Evolutionary conservation across 768 basidiomycete genomes (phyloP), one percentile per base, ranked within the genome.

Genomic region (Lentinula aciculospora): DNA sequence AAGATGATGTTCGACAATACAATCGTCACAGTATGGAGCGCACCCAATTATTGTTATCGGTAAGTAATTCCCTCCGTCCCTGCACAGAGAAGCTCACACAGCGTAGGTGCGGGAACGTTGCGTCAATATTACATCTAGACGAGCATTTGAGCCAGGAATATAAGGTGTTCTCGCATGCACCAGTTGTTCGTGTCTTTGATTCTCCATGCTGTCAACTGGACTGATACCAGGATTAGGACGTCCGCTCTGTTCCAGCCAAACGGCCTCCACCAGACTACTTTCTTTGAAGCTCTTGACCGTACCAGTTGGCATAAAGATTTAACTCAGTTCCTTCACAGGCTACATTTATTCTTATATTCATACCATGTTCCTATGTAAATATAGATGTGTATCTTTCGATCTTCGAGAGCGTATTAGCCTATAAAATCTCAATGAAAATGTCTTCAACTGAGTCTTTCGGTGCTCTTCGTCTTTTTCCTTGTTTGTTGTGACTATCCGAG

Each of bases 1-100:
- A 98, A 97, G 74, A 81, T 94, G 71, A 96, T 98, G 94, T 97
- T 97, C 66, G 95, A 98, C 71, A 77, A 83, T 53, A 87, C 84
- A 44, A 95, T 98, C 64, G 96, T 98, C 31, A 98, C 96, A 7
- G 94, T 98, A 39, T 98, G 96, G 95, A 93, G 90, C 65, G 95
- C 94, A 3, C 96, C 95, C 13, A 98, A 98, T 72, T 98, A 98
- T 69, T 98, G 96, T 72, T 98, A 98, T 72, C 79, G 95, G 91
- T 96, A 65, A 28, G 15, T 25, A 44, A 34, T 27, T 44, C 44
- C 21, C 13, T 27, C 3, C 23, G 53, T 47, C 53, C 51, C 57
- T 29, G 37, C 15, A 15, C 25, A 9, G 23, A 46, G 42, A 32
- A 25, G 21, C 29, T 46, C 4, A 53, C 23, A 19, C 36, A 15